Evolutionary conservation across 257 asterid genomes (phyloP).

Genomic region (Gynochthodes officinalis): DNA sequence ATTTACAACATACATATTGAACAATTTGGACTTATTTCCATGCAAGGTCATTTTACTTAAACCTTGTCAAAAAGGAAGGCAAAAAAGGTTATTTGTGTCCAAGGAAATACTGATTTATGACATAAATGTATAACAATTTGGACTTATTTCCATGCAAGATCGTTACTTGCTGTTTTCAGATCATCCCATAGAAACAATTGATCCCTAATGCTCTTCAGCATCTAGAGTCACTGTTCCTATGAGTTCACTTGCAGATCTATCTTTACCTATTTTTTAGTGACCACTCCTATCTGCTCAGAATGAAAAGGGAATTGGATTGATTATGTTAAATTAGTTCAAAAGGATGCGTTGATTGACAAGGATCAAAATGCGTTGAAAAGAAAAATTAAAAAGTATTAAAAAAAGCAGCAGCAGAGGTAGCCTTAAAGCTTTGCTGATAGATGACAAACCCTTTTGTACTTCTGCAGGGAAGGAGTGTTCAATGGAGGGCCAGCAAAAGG

Average conservation of each 20-base stretch:
- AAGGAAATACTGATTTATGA: not conserved
- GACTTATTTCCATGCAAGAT: not conserved
- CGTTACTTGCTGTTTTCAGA: not conserved
- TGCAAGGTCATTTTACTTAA: not conserved
- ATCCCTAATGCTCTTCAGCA: not conserved
- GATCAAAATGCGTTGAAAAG: not conserved
- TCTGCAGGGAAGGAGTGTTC: slow-evolving; percentile 93
- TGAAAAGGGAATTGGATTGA: not conserved
- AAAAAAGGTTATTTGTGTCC: not conserved
- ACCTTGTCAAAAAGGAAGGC: not conserved
- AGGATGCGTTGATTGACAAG: not conserved
- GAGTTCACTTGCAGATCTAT: not conserved
- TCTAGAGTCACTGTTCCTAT: not conserved
- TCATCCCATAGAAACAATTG: not conserved
- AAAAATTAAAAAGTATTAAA: not conserved
- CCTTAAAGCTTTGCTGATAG: not conserved
- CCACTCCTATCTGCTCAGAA: not conserved
- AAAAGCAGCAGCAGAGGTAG: not conserved
- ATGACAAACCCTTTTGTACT: slow-evolving; percentile 78
- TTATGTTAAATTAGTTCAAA: not conserved
- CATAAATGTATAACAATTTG: not conserved
- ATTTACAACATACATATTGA: not conserved
- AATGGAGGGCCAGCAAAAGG: slow-evolving; percentile 89
- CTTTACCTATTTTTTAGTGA: not conserved
- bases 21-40: not conserved